phyloP scores from a whole-genome alignment of 2,329 filamentous ascomycete species.

The Aspergillus novofumigatus region DNA sequence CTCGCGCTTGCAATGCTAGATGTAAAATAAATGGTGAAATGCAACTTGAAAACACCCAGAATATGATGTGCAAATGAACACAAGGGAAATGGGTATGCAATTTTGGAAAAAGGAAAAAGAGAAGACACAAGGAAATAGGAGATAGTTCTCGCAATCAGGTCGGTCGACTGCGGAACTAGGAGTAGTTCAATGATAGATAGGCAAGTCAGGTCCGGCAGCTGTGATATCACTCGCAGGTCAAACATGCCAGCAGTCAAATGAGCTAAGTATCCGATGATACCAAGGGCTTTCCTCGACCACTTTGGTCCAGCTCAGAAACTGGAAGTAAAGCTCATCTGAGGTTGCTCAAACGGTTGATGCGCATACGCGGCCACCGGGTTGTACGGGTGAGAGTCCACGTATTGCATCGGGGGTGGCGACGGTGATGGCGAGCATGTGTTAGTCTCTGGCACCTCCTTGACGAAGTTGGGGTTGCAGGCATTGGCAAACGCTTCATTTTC shows the following conservation, averaged over 20 bases:
- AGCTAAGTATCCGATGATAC: conserved; percentile 5
- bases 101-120: conserved; percentile 25
- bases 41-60: conserved; percentile 30
- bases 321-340: conserved; percentile 33
- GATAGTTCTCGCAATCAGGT: neutral
- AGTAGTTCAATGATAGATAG: conserved; percentile 11
- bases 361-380: conserved; percentile 31
- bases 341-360: conserved; percentile 30
- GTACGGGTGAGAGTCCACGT: conserved; percentile 33
- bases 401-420: conserved; percentile 34
- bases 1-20: conserved; percentile 47
- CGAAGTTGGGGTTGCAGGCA: conserved; percentile 30
- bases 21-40: conserved; percentile 33
- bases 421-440: conserved; percentile 36
- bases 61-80: conserved; percentile 25
- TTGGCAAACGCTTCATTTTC: conserved; percentile 41
- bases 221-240: neutral
- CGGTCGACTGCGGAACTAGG: neutral
- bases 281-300: conserved; percentile 1
- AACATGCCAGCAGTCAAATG: neutral
- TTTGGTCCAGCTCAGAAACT: conserved; percentile 22
- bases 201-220: conserved; percentile 5
- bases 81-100: conserved; percentile 35
- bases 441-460: conserved; percentile 23
- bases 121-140: conserved; percentile 20